These are phyloP conservation scores for Colletotrichum musae DNA, from an alignment of 2,329 filamentous ascomycete genomes.

Conservation along the genomic window DNA sequence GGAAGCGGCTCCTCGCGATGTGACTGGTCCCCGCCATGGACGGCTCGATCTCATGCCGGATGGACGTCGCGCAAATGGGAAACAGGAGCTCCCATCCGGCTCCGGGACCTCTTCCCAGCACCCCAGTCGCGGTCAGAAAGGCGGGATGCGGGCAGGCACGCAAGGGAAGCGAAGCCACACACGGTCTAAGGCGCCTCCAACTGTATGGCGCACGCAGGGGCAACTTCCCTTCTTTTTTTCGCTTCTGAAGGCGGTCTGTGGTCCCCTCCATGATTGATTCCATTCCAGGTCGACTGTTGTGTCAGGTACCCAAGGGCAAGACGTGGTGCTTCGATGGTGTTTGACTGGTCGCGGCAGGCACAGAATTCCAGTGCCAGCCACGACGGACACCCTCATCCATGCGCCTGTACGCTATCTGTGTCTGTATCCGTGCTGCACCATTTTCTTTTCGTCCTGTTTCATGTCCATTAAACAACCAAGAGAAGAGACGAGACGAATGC, in stretches of 20 bases:
- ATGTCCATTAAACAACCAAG: slow-evolving; percentile 29
- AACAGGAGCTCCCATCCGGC: not conserved
- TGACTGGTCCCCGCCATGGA: slow-evolving; percentile 34
- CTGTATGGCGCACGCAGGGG: slow-evolving; percentile 11
- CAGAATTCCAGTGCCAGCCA: not conserved
- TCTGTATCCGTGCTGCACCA: too few relatives aligned
- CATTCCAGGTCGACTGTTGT: not conserved
- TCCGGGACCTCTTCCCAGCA: too few relatives aligned
- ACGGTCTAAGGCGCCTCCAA: too few relatives aligned
- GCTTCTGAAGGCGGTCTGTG: slow-evolving; percentile 10
- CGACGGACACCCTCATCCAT: too few relatives aligned
- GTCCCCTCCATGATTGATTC: not conserved
- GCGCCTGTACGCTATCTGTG: too few relatives aligned
- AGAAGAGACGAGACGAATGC: slow-evolving; percentile 11
- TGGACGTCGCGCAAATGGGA: slow-evolving; percentile 6
- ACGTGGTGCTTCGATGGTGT: not conserved
- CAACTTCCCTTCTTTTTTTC: not conserved
- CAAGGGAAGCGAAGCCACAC: slow-evolving; percentile 19
- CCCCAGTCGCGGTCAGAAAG: not conserved
- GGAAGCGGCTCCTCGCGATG: not conserved
- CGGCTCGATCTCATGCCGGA: slow-evolving; percentile 23
- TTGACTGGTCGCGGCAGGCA: slow-evolving; percentile 17
- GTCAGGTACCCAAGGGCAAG: not conserved
- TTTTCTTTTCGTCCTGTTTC: slow-evolving; percentile 27
- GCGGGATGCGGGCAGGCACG: slow-evolving; percentile 18